A percentile compares a stretch with the other conserved stretches of the same genome.
Conservation (phyloP, 2,329 filamentous ascomycete genomes). For the Blastomyces percursus region DNA sequence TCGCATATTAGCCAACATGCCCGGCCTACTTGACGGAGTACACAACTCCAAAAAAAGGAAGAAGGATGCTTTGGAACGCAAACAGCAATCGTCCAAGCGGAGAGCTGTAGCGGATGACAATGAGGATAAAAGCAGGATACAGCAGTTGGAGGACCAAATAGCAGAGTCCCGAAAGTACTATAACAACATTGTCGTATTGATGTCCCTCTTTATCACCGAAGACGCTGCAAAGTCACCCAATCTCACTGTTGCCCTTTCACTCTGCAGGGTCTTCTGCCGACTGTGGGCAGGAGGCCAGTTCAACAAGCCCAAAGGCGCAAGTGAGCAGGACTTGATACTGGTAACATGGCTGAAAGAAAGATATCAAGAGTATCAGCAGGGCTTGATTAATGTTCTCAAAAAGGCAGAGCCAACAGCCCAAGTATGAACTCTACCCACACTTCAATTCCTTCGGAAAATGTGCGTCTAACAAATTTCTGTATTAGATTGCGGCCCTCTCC, state of each 20-base stretch:
- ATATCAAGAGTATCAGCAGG: conserved; percentile 57
- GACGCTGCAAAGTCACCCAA: conserved; percentile 45
- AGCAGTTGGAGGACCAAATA: conserved; percentile 68
- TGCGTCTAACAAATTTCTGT: neutral
- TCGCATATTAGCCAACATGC: conserved; percentile 18
- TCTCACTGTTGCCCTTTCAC: conserved; percentile 61
- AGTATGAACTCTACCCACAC: conserved; percentile 17
- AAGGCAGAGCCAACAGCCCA: conserved; percentile 49
- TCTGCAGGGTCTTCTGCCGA: conserved; percentile 78
- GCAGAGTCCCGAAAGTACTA: conserved; percentile 79
- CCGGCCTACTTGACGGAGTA: conserved; percentile 16
- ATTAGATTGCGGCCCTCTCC: conserved; percentile 57
- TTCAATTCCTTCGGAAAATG: neutral
- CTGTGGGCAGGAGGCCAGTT: conserved; percentile 65
- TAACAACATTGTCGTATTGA: conserved; percentile 71
- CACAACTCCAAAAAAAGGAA: conserved; percentile 32
- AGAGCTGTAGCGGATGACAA: conserved; percentile 36
- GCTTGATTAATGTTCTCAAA: conserved; percentile 51
- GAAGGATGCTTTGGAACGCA: conserved; percentile 23
- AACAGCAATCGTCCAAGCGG: conserved; percentile 32
- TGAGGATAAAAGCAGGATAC: conserved; percentile 49
- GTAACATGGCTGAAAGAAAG: conserved; percentile 67
- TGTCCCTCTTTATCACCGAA: conserved; percentile 47
- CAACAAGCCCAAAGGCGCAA: conserved; percentile 51
- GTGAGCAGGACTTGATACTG: conserved; percentile 64